Percentiles rank a stretch among this genome's conserved stretches.
phyloP scores from a whole-genome alignment of 192 early-diverging fungal genomes.

The Jimgerdemannia flammicorona region DNA sequence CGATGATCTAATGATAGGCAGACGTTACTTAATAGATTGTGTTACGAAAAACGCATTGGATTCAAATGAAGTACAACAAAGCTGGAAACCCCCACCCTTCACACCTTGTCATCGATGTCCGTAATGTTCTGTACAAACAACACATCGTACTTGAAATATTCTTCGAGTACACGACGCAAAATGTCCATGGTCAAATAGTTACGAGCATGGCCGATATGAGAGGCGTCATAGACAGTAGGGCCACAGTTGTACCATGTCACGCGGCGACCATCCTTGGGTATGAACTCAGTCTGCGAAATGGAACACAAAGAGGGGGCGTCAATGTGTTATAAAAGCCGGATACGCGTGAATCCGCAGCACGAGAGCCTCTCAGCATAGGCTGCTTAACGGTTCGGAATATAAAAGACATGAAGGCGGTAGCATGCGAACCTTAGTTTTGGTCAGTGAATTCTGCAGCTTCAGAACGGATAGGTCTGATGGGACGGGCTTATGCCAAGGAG shows the following conservation, averaged over 20 bases:
- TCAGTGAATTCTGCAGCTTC: conserved; percentile 82
- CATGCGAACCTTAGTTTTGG: conserved; percentile 68
- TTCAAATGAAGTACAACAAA: neutral
- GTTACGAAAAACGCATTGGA: neutral
- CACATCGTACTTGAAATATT: conserved; percentile 95
- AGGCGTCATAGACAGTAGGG: conserved; percentile 95
- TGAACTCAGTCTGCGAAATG: conserved; percentile 73
- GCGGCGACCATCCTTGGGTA: conserved; percentile 73
- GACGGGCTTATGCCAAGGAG: conserved; percentile 61
- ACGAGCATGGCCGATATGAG: conserved; percentile 97
- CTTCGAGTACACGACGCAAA: conserved; percentile 87
- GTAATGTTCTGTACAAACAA: conserved; percentile 96
- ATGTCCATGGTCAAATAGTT: conserved; percentile 93
- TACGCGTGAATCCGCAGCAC: too few relatives aligned
- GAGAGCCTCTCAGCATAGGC: neutral
- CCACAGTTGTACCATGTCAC: conserved; percentile 98
- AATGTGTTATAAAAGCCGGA: too few relatives aligned
- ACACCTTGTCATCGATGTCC: conserved; percentile 95
- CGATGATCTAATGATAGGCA: conserved; percentile 66
- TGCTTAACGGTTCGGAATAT: neutral
- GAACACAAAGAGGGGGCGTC: neutral
- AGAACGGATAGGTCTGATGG: conserved; percentile 43
- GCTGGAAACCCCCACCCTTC: neutral
- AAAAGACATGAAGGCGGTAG: neutral
- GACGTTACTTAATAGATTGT: neutral